Conservation (phyloP, 2,329 filamentous ascomycete genomes). For the Emmonsiellopsis sp. region DNA sequence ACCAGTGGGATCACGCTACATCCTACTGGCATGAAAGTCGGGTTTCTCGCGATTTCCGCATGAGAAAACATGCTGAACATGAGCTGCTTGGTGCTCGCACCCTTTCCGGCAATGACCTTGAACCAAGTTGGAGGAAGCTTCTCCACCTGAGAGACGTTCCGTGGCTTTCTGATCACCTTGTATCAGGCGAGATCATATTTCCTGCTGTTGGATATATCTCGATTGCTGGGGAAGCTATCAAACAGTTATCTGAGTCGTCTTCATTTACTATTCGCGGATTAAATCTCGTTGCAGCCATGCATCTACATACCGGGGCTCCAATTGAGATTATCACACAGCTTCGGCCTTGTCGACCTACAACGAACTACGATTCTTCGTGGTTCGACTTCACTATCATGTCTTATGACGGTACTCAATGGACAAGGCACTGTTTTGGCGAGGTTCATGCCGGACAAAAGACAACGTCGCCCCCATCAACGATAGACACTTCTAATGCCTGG, state of each 20-base stretch:
- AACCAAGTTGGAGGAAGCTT: constrained; percentile 32
- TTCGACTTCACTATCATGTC: constrained; percentile 14
- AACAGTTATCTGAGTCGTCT: constrained; percentile 5
- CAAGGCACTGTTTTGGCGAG: constrained; percentile 15
- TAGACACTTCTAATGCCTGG: not conserved
- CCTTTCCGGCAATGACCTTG: constrained; percentile 17
- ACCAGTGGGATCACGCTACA: constrained; percentile 17
- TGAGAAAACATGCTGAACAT: constrained; percentile 8
- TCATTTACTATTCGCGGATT: constrained; percentile 10
- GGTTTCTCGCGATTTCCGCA: constrained; percentile 13
- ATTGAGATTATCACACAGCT: constrained; percentile 8
- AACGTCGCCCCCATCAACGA: not conserved
- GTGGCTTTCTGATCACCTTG: constrained; percentile 38
- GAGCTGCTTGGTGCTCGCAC: constrained; percentile 17
- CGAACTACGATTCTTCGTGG: constrained; percentile 11
- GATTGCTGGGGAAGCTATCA: constrained; percentile 33
- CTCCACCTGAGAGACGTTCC: constrained; percentile 18
- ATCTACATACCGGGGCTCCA: constrained; percentile 9
- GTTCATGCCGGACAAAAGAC: constrained; percentile 4
- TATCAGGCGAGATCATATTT: constrained; percentile 30
- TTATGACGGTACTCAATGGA: constrained; percentile 15
- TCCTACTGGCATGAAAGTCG: constrained; percentile 19
- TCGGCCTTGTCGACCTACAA: constrained; percentile 6
- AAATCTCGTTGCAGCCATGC: constrained; percentile 12
- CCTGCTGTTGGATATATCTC: constrained; percentile 34